These are phyloP conservation scores for Medicago arabica DNA, from an alignment of 306 rosid species.

Conservation along the genomic window DNA sequence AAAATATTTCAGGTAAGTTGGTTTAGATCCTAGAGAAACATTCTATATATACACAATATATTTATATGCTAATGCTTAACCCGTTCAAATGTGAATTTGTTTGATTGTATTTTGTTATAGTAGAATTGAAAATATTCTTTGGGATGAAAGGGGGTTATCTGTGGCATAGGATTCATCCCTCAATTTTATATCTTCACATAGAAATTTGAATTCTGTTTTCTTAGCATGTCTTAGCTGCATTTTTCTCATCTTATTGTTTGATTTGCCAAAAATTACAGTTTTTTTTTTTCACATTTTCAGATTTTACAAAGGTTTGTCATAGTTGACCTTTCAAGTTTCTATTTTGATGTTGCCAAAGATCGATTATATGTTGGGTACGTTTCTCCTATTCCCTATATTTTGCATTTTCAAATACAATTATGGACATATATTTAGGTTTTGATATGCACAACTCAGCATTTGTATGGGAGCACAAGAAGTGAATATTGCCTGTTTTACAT, in stretches of 20 bases:
- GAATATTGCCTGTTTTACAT: slow-evolving; percentile 14
- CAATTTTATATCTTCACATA: neutral
- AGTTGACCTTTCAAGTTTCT: slow-evolving; percentile 94
- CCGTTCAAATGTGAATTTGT: slow-evolving; percentile 21
- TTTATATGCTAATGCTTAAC: slow-evolving; percentile 1
- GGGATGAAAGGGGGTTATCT: slow-evolving; percentile 7
- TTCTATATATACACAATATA: slow-evolving; percentile 24
- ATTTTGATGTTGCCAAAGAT: slow-evolving; percentile 96
- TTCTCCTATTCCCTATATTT: slow-evolving; percentile 14
- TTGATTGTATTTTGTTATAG: slow-evolving; percentile 28
- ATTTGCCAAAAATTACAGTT: slow-evolving; percentile 25
- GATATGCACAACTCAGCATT: slow-evolving; percentile 1
- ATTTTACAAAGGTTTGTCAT: slow-evolving; percentile 91
- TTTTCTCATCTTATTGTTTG: slow-evolving; percentile 29
- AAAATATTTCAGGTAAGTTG: slow-evolving; percentile 90
- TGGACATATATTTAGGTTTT: slow-evolving; percentile 2
- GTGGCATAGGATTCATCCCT: slow-evolving; percentile 22
- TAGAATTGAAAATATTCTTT: slow-evolving; percentile 15
- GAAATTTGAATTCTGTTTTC: slow-evolving; percentile 19
- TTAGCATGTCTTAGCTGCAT: slow-evolving; percentile 36
- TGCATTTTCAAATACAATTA: slow-evolving; percentile 14
- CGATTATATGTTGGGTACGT: slow-evolving; percentile 95
- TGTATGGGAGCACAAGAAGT: slow-evolving; percentile 4
- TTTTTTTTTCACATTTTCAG: slow-evolving; percentile 55
- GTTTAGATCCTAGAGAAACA: slow-evolving; percentile 29